Evolutionary conservation across 345 rosid species (phyloP).

Genomic region (Mangifera indica): DNA sequence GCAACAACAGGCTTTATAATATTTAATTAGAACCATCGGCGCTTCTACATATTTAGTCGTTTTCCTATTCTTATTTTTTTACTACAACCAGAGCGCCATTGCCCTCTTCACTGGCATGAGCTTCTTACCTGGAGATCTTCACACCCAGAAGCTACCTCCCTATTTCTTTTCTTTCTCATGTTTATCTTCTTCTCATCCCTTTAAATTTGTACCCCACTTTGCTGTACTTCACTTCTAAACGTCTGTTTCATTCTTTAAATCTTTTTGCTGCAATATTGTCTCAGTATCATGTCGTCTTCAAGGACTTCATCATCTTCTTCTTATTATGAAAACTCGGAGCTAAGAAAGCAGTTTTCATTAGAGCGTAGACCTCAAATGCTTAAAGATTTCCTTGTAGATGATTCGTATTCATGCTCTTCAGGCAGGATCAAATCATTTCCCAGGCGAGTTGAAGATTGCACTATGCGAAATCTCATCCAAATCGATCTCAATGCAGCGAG

Average conservation of each 20-base stretch:
- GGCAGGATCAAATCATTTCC: conserved; percentile 43
- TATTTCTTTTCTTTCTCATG: conserved; percentile 31
- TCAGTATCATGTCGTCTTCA: conserved; percentile 20
- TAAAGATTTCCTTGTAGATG: conserved; percentile 79
- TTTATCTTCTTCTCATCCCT: conserved; percentile 1
- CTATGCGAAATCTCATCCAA: conserved; percentile 8
- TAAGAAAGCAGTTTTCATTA: conserved; percentile 20
- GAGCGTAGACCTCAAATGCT: conserved; percentile 53
- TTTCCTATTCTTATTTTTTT: conserved; percentile 4
- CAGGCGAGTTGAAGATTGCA: conserved; percentile 18
- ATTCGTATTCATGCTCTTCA: conserved; percentile 43
- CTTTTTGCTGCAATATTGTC: no score
- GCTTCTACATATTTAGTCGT: conserved; percentile 45
- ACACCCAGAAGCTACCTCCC: conserved; percentile 53
- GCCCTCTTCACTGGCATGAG: conserved; percentile 28
- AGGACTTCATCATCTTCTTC: background rate
- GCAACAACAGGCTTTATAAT: background rate
- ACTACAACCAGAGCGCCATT: background rate
- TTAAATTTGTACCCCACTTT: conserved; percentile 16
- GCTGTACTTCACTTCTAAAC: no score
- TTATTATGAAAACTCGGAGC: conserved; percentile 7
- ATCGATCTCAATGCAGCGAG: conserved; percentile 2
- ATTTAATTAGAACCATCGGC: conserved; percentile 48
- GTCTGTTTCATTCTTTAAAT: no score
- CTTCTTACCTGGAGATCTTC: conserved; percentile 58